Conservation (phyloP, 192 early-diverging fungal genomes). For the Coemansia biformis region DNA sequence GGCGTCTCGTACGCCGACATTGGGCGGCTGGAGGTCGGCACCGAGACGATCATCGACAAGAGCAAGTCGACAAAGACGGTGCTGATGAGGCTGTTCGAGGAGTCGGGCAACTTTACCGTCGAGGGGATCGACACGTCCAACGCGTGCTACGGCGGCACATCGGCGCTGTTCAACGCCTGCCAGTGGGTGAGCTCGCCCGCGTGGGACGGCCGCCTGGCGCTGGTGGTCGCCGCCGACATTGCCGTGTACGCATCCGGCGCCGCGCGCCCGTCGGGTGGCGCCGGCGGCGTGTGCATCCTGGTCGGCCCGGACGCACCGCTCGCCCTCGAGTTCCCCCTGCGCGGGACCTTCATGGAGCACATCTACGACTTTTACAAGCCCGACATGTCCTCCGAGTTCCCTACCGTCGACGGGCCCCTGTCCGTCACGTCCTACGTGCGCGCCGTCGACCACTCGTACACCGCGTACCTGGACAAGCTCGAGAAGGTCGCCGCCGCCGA, state of each 20-base stretch:
- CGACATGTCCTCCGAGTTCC: constrained; percentile 94
- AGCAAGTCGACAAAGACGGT: constrained; percentile 96
- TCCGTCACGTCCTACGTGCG: constrained; percentile 88
- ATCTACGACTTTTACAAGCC: constrained; percentile 99
- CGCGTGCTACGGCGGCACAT: constrained; percentile 98
- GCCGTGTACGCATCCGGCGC: constrained; percentile 89
- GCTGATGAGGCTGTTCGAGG: constrained; percentile 91
- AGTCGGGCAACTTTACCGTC: constrained; percentile 86
- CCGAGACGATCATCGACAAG: constrained; percentile 99
- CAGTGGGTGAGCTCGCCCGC: constrained; percentile 94
- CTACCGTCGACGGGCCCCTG: constrained; percentile 93
- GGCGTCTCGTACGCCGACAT: constrained; percentile 76
- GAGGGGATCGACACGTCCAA: constrained; percentile 98
- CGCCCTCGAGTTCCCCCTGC: constrained; percentile 84
- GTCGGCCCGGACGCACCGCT: constrained; percentile 90
- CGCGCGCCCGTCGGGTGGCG: constrained; percentile 92
- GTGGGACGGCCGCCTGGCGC: constrained; percentile 90
- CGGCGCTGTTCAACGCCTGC: constrained; percentile 91
- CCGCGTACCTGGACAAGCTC: constrained; percentile 74
- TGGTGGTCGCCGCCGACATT: constrained; percentile 92
- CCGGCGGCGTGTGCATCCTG: constrained; percentile 85
- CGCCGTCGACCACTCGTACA: constrained; percentile 85
- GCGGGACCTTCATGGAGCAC: constrained; percentile 93
- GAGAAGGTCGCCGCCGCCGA: constrained; percentile 27
- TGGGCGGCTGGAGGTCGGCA: constrained; percentile 95